Conservation (phyloP, 2,329 filamentous ascomycete genomes). For the Beauveria scarabaeidicola region DNA sequence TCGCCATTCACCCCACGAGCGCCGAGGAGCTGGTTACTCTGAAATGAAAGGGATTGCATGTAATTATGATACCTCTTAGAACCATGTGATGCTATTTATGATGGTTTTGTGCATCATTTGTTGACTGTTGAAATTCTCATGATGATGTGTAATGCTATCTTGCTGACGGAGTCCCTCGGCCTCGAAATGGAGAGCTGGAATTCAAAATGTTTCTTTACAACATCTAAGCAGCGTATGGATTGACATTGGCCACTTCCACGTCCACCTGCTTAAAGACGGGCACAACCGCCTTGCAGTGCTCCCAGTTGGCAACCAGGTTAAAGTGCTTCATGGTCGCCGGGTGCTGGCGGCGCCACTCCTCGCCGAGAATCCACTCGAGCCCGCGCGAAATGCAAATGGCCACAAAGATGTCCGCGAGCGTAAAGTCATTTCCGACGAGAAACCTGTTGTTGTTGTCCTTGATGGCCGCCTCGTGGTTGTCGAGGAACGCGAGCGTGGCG, state of each 20-base stretch:
- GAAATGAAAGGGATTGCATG: conserved; percentile 28
- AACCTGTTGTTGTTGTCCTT: neutral
- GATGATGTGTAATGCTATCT: too few species aligned
- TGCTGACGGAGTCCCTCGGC: too few species aligned
- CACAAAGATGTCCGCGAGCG: neutral
- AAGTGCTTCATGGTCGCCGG: conserved; percentile 3
- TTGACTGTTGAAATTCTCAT: neutral
- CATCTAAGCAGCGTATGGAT: neutral
- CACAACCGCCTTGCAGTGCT: neutral
- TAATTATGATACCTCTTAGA: neutral
- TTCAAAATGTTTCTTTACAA: neutral
- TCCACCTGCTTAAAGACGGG: neutral
- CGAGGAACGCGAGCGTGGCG: conserved; percentile 1
- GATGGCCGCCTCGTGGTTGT: neutral
- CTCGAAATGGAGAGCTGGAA: too few species aligned
- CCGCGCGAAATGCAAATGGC: conserved; percentile 2
- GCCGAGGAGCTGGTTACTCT: conserved; percentile 67
- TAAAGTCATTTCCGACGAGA: neutral
- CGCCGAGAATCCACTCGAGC: conserved; percentile 2
- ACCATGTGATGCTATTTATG: neutral
- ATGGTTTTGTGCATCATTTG: too few species aligned
- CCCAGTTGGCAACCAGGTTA: neutral
- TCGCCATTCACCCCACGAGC: conserved; percentile 70
- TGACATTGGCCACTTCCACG: neutral
- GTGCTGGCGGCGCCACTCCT: neutral